Evolutionary conservation across 2,329 filamentous ascomycete species (phyloP).

Genomic region (Coniochaeta sp.): DNA sequence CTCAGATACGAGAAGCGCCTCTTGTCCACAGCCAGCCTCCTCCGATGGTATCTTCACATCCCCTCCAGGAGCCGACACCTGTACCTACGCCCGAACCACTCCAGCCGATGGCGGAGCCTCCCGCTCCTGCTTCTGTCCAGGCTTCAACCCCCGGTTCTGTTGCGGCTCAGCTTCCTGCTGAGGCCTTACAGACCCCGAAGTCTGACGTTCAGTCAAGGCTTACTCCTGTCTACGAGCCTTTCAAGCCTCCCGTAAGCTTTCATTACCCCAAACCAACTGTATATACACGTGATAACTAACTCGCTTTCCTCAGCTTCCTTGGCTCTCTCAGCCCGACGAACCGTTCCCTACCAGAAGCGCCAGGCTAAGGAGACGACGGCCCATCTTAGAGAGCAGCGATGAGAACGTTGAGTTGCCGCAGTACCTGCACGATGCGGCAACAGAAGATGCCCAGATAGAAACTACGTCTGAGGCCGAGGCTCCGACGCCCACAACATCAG

Average conservation of each 20-base stretch:
- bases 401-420: constrained; percentile 34
- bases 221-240: constrained; percentile 21
- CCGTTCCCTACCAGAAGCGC: constrained; percentile 39
- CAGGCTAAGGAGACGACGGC: constrained; percentile 35
- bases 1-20: constrained; percentile 24
- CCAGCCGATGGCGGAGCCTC: constrained; percentile 5
- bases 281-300: background rate
- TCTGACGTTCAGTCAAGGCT: constrained; percentile 13
- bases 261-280: background rate
- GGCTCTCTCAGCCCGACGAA: constrained; percentile 44
- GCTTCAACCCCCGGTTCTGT: constrained; percentile 4
- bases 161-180: constrained; percentile 16
- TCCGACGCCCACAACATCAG: constrained; percentile 9
- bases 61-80: background rate
- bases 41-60: constrained; percentile 1
- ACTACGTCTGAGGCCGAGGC: constrained; percentile 17
- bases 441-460: constrained; percentile 14
- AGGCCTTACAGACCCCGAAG: constrained; percentile 14
- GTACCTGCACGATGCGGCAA: background rate
- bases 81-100: constrained; percentile 2
- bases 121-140: constrained; percentile 6
- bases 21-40: background rate
- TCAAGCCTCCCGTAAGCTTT: constrained; percentile 44
- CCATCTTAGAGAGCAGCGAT: constrained; percentile 25
- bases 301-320: constrained; percentile 41